Evolutionary conservation across 148 eudicot genomes (phyloP).

Genomic region (Nepenthes gracilis): DNA sequence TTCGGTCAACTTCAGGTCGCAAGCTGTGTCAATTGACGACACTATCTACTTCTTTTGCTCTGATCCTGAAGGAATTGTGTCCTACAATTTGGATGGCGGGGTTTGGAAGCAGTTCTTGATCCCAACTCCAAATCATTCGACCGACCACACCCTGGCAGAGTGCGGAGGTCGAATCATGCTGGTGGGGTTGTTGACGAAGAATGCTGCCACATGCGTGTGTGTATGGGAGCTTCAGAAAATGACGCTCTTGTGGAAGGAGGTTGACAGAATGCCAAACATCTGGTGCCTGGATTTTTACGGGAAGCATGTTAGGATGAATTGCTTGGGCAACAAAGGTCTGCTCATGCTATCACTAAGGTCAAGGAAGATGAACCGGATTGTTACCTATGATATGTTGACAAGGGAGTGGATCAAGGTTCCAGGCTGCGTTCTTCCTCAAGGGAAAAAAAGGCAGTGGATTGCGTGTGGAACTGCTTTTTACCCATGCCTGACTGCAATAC

Average conservation of each 20-base stretch:
- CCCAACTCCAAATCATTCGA: slow-evolving; percentile 60
- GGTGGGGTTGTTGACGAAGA: slow-evolving; percentile 73
- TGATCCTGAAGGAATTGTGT: slow-evolving; percentile 79
- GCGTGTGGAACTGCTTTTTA: slow-evolving; percentile 79
- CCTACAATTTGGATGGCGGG: slow-evolving; percentile 47
- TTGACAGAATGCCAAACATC: slow-evolving; percentile 99
- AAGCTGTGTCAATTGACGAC: slow-evolving; percentile 37
- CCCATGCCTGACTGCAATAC: slow-evolving; percentile 60
- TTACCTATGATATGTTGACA: slow-evolving; percentile 51
- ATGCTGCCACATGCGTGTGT: slow-evolving; percentile 90
- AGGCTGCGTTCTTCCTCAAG: slow-evolving; percentile 43
- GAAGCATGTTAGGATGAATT: slow-evolving; percentile 83
- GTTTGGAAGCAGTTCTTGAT: slow-evolving; percentile 62
- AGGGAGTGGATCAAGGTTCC: slow-evolving; percentile 77
- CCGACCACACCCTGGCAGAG: slow-evolving; percentile 67
- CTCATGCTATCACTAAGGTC: slow-evolving; percentile 87
- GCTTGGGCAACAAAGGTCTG: slow-evolving; percentile 88
- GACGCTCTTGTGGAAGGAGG: slow-evolving; percentile 99
- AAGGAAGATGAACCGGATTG: slow-evolving; percentile 65
- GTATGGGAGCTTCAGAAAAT: slow-evolving; percentile 98
- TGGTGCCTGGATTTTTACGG: slow-evolving; percentile 99
- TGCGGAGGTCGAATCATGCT: slow-evolving; percentile 65
- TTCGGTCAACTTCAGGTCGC: slow-evolving; percentile 67
- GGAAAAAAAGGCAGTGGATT: slow-evolving; percentile 68
- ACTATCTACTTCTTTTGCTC: slow-evolving; percentile 65